Evolutionary conservation across 768 basidiomycete genomes (phyloP).

Genomic region (Phylloporus sp.): DNA sequence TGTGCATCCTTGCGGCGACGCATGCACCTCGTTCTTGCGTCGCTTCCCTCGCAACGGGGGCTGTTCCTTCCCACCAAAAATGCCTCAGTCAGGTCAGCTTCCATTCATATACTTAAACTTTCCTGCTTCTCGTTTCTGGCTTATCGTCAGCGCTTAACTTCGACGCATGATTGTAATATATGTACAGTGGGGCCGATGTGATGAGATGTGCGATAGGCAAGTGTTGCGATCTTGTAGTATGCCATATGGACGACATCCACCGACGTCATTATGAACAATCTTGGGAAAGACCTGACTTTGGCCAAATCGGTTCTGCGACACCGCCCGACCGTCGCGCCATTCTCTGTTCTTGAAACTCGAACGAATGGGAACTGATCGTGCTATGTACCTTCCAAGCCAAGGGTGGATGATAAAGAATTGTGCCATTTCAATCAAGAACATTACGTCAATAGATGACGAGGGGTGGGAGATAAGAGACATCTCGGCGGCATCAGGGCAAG

Average conservation of each 20-base stretch:
- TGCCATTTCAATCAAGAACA: neutral
- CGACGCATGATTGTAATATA: neutral
- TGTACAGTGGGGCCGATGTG: neutral
- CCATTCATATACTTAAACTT: neutral
- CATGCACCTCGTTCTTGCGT: neutral
- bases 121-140: neutral
- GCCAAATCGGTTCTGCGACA: neutral
- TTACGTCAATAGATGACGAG: neutral
- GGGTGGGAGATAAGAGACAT: neutral
- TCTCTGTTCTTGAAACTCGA: neutral
- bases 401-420: neutral
- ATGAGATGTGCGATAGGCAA: neutral
- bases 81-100: neutral
- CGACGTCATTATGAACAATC: neutral
- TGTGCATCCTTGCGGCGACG: too few species aligned
- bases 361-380: neutral
- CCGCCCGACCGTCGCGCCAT: neutral
- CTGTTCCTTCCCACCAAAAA: neutral
- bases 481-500: slow-evolving; percentile 10
- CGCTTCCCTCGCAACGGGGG: neutral
- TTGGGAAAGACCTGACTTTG: neutral
- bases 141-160: neutral
- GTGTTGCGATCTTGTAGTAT: too few species aligned
- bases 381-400: neutral
- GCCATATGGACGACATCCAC: neutral